These are phyloP conservation scores for Solanum medicagineum DNA, from an alignment of 257 asterid genomes.

Conservation along the genomic window DNA sequence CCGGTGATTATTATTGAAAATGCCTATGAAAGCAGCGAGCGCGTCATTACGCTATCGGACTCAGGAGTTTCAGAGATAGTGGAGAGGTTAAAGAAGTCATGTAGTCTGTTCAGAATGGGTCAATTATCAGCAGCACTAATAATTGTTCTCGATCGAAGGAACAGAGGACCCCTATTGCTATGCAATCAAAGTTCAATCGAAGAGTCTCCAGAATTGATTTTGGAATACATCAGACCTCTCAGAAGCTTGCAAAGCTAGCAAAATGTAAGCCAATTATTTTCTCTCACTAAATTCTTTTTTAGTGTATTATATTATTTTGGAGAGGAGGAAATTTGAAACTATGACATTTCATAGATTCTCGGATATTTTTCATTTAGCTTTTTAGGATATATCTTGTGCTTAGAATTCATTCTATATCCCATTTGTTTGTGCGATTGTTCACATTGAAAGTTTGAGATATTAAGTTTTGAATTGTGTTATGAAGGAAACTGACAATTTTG, in stretches of 20 bases:
- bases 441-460: not conserved
- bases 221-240: conserved; percentile 90
- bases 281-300: not conserved
- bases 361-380: not conserved
- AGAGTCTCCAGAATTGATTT: conserved; percentile 82
- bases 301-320: not conserved
- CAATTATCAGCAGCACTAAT: conserved; percentile 37
- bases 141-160: conserved; percentile 15
- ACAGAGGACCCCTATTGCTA: conserved; percentile 45
- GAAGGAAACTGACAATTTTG: not conserved
- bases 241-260: conserved; percentile 86
- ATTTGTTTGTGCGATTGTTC: not conserved
- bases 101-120: conserved; percentile 40
- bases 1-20: conserved; percentile 8
- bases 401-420: not conserved
- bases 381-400: not conserved
- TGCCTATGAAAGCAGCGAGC: conserved; percentile 50
- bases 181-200: conserved; percentile 77
- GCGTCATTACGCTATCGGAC: conserved; percentile 88
- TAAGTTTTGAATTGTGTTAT: not conserved
- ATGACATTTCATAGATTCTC: not conserved
- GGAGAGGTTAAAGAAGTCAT: conserved; percentile 49
- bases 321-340: not conserved
- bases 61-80: conserved; percentile 60
- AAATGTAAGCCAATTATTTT: conserved; percentile 33